These are phyloP conservation scores for Annulohypoxylon nitens DNA, from an alignment of 495 filamentous ascomycete genomes.

Conservation along the genomic window DNA sequence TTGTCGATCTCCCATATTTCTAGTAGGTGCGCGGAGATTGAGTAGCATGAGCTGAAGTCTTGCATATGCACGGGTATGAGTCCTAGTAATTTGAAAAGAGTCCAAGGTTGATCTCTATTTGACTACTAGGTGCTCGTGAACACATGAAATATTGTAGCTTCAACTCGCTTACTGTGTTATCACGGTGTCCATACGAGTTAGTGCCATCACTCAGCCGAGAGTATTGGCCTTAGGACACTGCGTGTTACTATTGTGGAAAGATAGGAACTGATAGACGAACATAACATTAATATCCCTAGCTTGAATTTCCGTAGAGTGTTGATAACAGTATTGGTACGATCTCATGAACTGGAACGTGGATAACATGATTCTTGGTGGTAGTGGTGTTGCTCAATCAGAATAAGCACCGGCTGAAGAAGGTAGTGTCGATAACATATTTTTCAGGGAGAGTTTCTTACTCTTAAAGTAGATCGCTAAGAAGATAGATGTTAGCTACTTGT, in stretches of 20 bases:
- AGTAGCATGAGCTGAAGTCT: background rate
- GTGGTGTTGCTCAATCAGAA: no score
- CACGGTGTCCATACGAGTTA: background rate
- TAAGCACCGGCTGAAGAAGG: no score
- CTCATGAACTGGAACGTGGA: no score
- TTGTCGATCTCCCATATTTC: slow-evolving; percentile 24
- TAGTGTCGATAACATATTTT: background rate
- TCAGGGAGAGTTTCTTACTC: background rate
- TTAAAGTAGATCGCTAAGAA: background rate
- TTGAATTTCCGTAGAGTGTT: no score
- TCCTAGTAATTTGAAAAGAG: background rate
- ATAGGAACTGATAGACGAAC: no score
- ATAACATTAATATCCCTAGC: no score
- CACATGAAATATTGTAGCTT: background rate
- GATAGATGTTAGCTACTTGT: background rate
- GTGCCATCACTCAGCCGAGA: background rate
- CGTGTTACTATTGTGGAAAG: no score
- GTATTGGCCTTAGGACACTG: no score
- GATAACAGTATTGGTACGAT: no score
- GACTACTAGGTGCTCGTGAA: background rate
- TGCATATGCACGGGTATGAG: slow-evolving; percentile 1
- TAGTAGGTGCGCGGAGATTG: slow-evolving; percentile 14
- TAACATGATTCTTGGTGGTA: no score
- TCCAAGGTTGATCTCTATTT: background rate
- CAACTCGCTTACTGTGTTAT: slow-evolving; percentile 24